Evolutionary conservation across 176 grass and related monocot genomes (phyloP), one percentile per base, ranked within the genome.

Genomic region (Calamus simplicifolius): DNA sequence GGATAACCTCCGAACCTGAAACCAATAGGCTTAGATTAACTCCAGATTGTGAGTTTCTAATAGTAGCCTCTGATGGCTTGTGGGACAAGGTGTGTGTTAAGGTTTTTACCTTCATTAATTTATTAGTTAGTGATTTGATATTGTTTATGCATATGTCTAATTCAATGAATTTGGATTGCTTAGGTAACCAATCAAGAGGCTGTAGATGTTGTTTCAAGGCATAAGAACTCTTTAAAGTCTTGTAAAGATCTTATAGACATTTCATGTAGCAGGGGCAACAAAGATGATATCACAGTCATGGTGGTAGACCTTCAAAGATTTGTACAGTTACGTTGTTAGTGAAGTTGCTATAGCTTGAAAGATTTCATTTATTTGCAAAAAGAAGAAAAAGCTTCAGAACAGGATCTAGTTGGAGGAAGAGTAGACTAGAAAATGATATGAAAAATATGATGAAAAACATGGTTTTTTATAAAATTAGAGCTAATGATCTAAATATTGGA

Each of bases 41-140:
- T 4, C 61, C 68, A 5, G 75, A 74, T 12, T 78, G 78, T 50
- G 82, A 95, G 29, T 89, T 89, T 62, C 57, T 95, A 31, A 78
- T 95, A 50, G n/a, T 95, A 19, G 89, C 89, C 16, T 89, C 89
- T n/a, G 89, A 95, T 18, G 89, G 89, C 14, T 76, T 89, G 10
- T 95, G 89, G 89, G 83, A 83, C 30, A 95, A 89, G 85, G 85
- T 95, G 50, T 95, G 50, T 50, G 25, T 18, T 74, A 29, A 19
- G 64, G 64, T 18, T 17, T 43, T 43, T 43, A 8, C 35, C 35
- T 13, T 7, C 21, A 23, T 23, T n/a, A n/a, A n/a, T n/a, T 8
- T 43, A 43, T 43, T 43, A 2, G 3, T 43, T 43, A 43, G 35
- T 13, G 10, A 43, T 43, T 43, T 43, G 35, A 43, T 43, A 43